phyloP scores from a whole-genome alignment of 306 rosid genomes.

The Glycine latifolia region DNA sequence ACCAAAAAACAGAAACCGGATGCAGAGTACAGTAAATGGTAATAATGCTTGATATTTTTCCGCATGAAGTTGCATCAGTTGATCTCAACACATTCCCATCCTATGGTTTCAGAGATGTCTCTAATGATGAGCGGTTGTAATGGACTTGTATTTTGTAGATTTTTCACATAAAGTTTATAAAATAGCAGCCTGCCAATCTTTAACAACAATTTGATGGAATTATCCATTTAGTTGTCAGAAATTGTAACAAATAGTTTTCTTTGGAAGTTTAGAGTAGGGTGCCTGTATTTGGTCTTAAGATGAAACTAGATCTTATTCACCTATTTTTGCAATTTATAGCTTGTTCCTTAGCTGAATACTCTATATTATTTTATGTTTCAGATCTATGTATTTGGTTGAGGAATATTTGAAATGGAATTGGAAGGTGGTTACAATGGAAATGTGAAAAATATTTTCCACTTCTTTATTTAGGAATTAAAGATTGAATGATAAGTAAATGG shows the following conservation, averaged over 20 bases:
- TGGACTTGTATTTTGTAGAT: slow-evolving; percentile 25
- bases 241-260: slow-evolving; percentile 4
- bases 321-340: slow-evolving; percentile 27
- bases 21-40: slow-evolving; percentile 33
- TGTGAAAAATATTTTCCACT: slow-evolving; percentile 16
- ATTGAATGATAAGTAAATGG: neutral
- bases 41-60: slow-evolving; percentile 29
- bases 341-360: neutral
- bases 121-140: slow-evolving; percentile 21
- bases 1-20: neutral
- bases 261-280: neutral
- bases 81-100: slow-evolving; percentile 23
- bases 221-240: slow-evolving; percentile 14
- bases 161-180: slow-evolving; percentile 5
- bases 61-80: slow-evolving; percentile 27
- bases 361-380: neutral
- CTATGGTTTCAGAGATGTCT: slow-evolving; percentile 17
- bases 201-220: slow-evolving; percentile 8
- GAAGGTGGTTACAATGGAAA: neutral
- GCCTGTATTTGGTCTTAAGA: neutral
- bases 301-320: slow-evolving; percentile 17
- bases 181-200: slow-evolving; percentile 10
- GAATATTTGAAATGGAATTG: neutral
- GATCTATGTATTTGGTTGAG: slow-evolving; percentile 36
- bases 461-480: slow-evolving; percentile 2